Evolutionary conservation across 176 grass and related monocot species (phyloP).

Genomic region (Zizania latifolia): DNA sequence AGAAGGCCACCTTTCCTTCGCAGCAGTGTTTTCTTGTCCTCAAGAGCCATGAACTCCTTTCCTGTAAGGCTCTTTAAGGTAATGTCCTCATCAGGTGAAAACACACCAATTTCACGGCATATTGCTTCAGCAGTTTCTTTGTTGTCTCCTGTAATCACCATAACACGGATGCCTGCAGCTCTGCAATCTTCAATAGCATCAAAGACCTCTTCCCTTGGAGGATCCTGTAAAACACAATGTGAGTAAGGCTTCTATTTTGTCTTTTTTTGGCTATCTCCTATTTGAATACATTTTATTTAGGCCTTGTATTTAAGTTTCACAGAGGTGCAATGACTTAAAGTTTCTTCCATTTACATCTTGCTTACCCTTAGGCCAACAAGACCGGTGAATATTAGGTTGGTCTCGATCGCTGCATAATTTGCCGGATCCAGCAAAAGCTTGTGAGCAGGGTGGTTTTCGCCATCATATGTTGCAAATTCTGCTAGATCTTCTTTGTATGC

Average conservation of each 20-base stretch:
- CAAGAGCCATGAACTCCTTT: conserved; percentile 74
- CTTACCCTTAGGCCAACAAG: conserved; percentile 87
- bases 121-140: conserved; percentile 99
- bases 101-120: conserved; percentile 88
- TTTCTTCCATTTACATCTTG: not conserved
- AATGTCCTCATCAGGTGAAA: conserved; percentile 71
- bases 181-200: conserved; percentile 95
- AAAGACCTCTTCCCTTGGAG: conserved; percentile 90
- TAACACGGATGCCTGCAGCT: conserved; percentile 88
- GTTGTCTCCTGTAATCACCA: conserved; percentile 99
- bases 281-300: not conserved
- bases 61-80: conserved; percentile 75
- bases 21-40: conserved; percentile 65
- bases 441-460: conserved; percentile 91
- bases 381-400: conserved; percentile 69
- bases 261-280: not conserved
- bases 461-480: conserved; percentile 85
- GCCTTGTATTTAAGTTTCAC: not conserved
- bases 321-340: not conserved
- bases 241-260: too few species aligned
- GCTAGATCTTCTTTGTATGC: conserved; percentile 79
- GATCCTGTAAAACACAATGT: conserved; percentile 64
- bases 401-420: conserved; percentile 85
- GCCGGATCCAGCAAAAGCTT: conserved; percentile 86
- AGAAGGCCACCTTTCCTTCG: conserved; percentile 71